Evolutionary conservation across 2,329 filamentous ascomycete genomes (phyloP).

Genomic region (Penicillium sp.): DNA sequence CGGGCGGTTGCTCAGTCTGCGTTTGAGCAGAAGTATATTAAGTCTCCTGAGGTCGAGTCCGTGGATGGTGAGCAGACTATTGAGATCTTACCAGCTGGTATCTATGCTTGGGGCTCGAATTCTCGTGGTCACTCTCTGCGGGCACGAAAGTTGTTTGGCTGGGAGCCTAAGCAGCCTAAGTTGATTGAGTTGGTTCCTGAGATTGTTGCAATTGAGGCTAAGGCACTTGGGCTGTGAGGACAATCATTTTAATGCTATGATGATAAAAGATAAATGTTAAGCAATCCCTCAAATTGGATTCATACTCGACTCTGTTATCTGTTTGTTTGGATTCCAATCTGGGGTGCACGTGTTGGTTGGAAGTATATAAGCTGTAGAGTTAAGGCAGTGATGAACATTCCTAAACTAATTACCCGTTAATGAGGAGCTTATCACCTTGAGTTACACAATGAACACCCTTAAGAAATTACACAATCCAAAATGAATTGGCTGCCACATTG

Average conservation of each 20-base stretch:
- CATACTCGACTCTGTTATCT: too few species aligned
- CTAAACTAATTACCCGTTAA: too few species aligned
- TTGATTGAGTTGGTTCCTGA: constrained; percentile 56
- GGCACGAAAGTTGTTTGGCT: constrained; percentile 40
- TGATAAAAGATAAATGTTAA: background rate
- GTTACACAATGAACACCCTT: too few species aligned
- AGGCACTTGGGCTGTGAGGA: constrained; percentile 33
- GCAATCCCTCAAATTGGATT: too few species aligned
- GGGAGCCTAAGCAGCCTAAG: constrained; percentile 43
- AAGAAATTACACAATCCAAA: too few species aligned
- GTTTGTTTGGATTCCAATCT: too few species aligned
- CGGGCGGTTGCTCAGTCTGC: constrained; percentile 46
- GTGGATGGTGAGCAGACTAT: constrained; percentile 33
- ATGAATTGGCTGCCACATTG: too few species aligned
- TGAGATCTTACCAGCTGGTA: constrained; percentile 43
- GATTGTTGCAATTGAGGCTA: constrained; percentile 54
- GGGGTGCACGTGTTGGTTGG: too few species aligned
- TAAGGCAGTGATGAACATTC: too few species aligned
- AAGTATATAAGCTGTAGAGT: too few species aligned
- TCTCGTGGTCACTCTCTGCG: constrained; percentile 38
- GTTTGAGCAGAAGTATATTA: constrained; percentile 55
- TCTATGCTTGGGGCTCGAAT: constrained; percentile 41
- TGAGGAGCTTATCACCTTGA: too few species aligned
- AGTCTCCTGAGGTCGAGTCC: constrained; percentile 40
- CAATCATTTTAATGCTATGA: background rate